phyloP scores from a whole-genome alignment of 495 filamentous ascomycete genomes.

The Xylaria acuta region DNA sequence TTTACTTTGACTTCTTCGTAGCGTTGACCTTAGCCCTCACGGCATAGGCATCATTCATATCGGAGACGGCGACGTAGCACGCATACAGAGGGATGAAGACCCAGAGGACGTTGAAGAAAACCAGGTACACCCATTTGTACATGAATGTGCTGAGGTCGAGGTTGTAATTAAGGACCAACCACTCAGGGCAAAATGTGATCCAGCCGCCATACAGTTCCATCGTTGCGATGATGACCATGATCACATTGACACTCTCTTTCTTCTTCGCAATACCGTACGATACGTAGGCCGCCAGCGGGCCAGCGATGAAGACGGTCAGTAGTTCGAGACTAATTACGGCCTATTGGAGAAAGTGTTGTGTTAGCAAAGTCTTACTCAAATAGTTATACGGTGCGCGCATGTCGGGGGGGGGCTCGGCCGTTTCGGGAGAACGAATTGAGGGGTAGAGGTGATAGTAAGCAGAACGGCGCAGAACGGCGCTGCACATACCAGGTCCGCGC shows the following conservation, averaged over 20 bases:
- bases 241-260: conserved; percentile 68
- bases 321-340: conserved; percentile 83
- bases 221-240: conserved; percentile 79
- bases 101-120: conserved; percentile 94
- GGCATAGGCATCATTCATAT: conserved; percentile 64
- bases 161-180: conserved; percentile 78
- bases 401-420: not conserved
- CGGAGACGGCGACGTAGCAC: conserved; percentile 68
- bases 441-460: conserved; percentile 18
- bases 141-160: conserved; percentile 83
- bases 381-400: not conserved
- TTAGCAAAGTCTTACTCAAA: conserved; percentile 21
- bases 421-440: not conserved
- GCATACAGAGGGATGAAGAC: conserved; percentile 81
- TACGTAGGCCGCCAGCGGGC: conserved; percentile 72
- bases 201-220: conserved; percentile 95
- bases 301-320: conserved; percentile 80
- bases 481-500: conserved; percentile 66
- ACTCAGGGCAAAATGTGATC: conserved; percentile 97
- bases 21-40: conserved; percentile 24
- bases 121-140: conserved; percentile 85
- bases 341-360: conserved; percentile 29
- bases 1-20: conserved; percentile 19
- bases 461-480: not conserved
- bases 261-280: conserved; percentile 68